These are phyloP conservation scores for Aurifilum marmelostoma DNA, from an alignment of 2,329 filamentous ascomycete species.

Conservation along the genomic window DNA sequence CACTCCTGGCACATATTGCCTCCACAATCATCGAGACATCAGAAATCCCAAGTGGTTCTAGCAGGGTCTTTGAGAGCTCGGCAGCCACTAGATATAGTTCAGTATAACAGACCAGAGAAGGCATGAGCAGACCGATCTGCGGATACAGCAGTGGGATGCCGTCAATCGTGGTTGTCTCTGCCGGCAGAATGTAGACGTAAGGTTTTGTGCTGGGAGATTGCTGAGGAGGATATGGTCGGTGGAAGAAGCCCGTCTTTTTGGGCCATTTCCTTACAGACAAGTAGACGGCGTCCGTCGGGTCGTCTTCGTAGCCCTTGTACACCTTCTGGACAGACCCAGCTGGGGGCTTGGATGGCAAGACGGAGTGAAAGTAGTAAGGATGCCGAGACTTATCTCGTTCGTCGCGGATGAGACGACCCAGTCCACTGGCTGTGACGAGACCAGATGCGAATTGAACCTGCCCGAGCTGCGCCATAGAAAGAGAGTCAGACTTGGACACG, in stretches of 20 bases:
- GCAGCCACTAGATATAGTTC: slow-evolving; percentile 67
- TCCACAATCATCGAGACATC: slow-evolving; percentile 62
- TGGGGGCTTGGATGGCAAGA: slow-evolving; percentile 50
- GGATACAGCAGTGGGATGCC: slow-evolving; percentile 47
- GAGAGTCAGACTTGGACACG: slow-evolving; percentile 32
- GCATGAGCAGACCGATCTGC: slow-evolving; percentile 65
- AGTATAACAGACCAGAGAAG: slow-evolving; percentile 72
- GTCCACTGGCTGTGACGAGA: slow-evolving; percentile 30
- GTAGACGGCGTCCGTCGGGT: slow-evolving; percentile 52
- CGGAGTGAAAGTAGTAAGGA: slow-evolving; percentile 48
- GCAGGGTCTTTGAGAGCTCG: slow-evolving; percentile 57
- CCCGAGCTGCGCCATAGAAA: slow-evolving; percentile 41
- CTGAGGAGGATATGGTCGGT: slow-evolving; percentile 36
- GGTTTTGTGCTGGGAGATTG: slow-evolving; percentile 43
- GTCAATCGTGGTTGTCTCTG: slow-evolving; percentile 54
- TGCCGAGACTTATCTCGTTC: slow-evolving; percentile 19
- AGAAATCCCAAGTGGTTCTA: slow-evolving; percentile 57
- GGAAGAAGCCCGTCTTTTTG: slow-evolving; percentile 63
- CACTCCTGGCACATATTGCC: slow-evolving; percentile 70
- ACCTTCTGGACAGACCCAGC: slow-evolving; percentile 43
- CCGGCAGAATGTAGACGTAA: slow-evolving; percentile 50
- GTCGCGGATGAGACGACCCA: slow-evolving; percentile 47
- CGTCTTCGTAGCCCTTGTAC: slow-evolving; percentile 42
- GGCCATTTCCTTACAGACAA: slow-evolving; percentile 54
- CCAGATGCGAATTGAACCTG: slow-evolving; percentile 34